Evolutionary conservation across 176 grass and related monocot species (phyloP).

Genomic region (Tillandsia fasciculata): DNA sequence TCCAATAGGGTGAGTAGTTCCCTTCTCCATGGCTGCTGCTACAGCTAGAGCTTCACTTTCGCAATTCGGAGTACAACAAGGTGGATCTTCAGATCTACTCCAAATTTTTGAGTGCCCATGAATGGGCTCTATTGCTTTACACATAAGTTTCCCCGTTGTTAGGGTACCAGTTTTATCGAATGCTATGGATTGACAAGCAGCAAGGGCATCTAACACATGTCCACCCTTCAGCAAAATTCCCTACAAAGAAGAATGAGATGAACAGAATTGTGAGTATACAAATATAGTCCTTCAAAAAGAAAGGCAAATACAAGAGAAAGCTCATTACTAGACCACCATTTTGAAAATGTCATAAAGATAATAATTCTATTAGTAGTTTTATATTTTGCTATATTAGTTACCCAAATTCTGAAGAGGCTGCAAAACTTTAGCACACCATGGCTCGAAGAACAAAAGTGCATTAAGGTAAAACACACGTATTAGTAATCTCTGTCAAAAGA

Average conservation of each 20-base stretch:
- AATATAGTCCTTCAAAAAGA: neutral
- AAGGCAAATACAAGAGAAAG: neutral
- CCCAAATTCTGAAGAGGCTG: neutral
- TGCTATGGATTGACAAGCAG: conserved; percentile 80
- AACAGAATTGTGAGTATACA: neutral
- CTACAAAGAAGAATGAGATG: conserved; percentile 36
- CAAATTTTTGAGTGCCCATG: conserved; percentile 54
- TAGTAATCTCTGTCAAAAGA: neutral
- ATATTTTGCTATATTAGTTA: neutral
- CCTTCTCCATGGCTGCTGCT: conserved; percentile 95
- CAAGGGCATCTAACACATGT: conserved; percentile 91
- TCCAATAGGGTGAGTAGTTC: conserved; percentile 97
- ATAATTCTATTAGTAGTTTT: neutral
- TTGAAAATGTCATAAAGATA: neutral
- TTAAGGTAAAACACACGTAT: neutral
- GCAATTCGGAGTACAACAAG: conserved; percentile 85
- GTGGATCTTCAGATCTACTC: conserved; percentile 31
- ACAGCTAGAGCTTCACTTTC: conserved; percentile 96
- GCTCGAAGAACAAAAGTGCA: neutral
- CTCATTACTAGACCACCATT: neutral
- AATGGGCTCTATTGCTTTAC: conserved; percentile 94
- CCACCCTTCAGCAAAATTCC: conserved; percentile 97
- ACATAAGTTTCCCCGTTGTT: conserved; percentile 94
- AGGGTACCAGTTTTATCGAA: conserved; percentile 98
- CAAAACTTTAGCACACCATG: neutral